Conservation (phyloP, 1,139 yeast species). For the Hyphopichia burtonii region DNA sequence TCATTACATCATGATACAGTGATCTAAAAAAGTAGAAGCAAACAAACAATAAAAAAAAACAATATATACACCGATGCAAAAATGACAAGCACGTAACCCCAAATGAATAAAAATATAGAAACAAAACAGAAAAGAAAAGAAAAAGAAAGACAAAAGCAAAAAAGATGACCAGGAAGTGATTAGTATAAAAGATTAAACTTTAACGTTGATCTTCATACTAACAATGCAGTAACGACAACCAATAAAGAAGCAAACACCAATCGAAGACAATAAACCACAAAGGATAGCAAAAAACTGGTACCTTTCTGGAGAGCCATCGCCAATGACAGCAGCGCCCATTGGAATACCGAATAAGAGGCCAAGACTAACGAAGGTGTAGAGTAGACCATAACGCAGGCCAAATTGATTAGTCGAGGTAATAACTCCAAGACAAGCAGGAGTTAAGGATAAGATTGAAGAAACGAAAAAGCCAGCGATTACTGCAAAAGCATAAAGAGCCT, state of each 20-base stretch:
- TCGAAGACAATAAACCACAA: slow-evolving; percentile 19
- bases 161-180: not conserved
- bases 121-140: too few relatives aligned
- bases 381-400: slow-evolving; percentile 49
- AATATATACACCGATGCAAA: too few relatives aligned
- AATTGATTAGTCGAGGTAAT: slow-evolving; percentile 49
- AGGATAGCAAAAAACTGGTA: slow-evolving; percentile 26
- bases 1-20: too few relatives aligned
- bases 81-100: too few relatives aligned
- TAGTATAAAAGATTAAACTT: slow-evolving; percentile 9
- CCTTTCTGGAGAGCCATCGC: slow-evolving; percentile 23
- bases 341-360: slow-evolving; percentile 50
- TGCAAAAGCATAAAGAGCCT: slow-evolving; percentile 46
- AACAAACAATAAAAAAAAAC: too few relatives aligned
- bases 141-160: too few relatives aligned
- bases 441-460: slow-evolving; percentile 46
- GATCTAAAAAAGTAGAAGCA: not conserved
- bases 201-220: slow-evolving; percentile 20
- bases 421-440: slow-evolving; percentile 53
- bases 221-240: slow-evolving; percentile 21
- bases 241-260: slow-evolving; percentile 20
- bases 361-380: slow-evolving; percentile 43
- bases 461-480: slow-evolving; percentile 52
- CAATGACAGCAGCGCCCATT: slow-evolving; percentile 50
- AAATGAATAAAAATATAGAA: too few relatives aligned